Evolutionary conservation across 2,329 filamentous ascomycete species (phyloP), one percentile per base, ranked within the genome.

Genomic region (Elsinoe necatrix): DNA sequence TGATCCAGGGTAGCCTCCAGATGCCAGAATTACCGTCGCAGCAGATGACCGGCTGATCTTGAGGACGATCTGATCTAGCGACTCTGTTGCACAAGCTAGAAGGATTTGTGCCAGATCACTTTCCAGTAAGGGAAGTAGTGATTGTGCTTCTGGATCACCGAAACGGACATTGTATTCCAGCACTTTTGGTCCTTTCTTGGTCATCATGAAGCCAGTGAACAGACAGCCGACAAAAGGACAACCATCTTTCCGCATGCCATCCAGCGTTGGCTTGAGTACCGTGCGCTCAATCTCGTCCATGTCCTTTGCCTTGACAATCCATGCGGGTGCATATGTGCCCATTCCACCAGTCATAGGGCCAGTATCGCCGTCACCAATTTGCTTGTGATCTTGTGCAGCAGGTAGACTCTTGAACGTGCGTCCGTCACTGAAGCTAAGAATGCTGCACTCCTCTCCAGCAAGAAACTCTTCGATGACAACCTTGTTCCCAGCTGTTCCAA

Each of bases 331-430:
- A 71, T 97, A 97, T 68, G 90, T 95, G 54, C 93, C 93, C 93
- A 97, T 97, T 39, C 93, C 93, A 59, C 92, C 93, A 1, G 93
- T 97, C 74, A 97, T 97, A 35, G 90, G 88, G 1, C 93, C 93
- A 51, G 82, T 79, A 68, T 97, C 92, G 56, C 87, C 89, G 66
- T 98, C 93, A 55, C 87, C 87, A 62, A 95, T 90, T 60, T 90
- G 83, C 80, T 98, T 97, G 77, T 98, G 93, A 70, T 97, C 93
- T 71, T 98, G 93, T 1, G 92, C 92, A 0, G 93, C 86, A 4
- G 92, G 92, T 8, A 97, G 77, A 7, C 86, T 89, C 67, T 82
- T 81, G 68, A 95, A 87, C 1, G 85, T 86, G 68, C 87, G 86
- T 54, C 93, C 93, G 68, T 98, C 93, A 66, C 85, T 89, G 73